Percentiles rank a stretch among this genome's conserved stretches.
Conservation (phyloP, 495 filamentous ascomycete genomes). For the Clavariopsis aquatica region DNA sequence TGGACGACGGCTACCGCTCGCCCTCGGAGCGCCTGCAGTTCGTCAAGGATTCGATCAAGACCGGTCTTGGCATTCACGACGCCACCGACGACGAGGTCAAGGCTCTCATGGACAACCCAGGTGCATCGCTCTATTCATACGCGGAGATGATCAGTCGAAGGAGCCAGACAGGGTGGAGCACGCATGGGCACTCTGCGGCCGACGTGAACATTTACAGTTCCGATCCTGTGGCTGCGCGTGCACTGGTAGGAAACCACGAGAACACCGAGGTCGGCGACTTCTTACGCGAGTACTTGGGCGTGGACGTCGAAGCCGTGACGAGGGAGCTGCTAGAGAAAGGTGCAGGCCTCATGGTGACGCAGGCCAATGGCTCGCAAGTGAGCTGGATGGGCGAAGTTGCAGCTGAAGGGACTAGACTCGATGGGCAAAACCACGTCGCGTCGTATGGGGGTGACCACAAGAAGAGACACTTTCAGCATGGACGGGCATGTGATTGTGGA, state of each 20-base stretch:
- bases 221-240: conserved; percentile 45
- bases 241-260: conserved; percentile 81
- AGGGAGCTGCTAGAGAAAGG: conserved; percentile 67
- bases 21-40: conserved; percentile 47
- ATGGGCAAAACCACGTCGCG: conserved; percentile 47
- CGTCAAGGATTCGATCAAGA: conserved; percentile 61
- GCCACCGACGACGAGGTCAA: conserved; percentile 69
- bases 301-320: conserved; percentile 76
- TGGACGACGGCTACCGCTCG: conserved; percentile 39
- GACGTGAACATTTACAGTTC: conserved; percentile 92
- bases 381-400: conserved; percentile 46
- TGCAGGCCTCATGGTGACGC: conserved; percentile 26
- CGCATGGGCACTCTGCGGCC: conserved; percentile 83
- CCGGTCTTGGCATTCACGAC: conserved; percentile 75
- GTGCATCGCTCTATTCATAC: conserved; percentile 60
- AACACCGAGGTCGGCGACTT: conserved; percentile 91
- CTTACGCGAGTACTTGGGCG: conserved; percentile 72
- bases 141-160: conserved; percentile 82
- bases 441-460: conserved; percentile 46
- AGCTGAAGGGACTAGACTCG: conserved; percentile 40
- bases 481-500: conserved; percentile 37
- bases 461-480: conserved; percentile 38
- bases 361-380: conserved; percentile 21
- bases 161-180: conserved; percentile 89
- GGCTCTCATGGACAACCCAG: conserved; percentile 59